Percentiles rank a stretch among this genome's conserved stretches.
phyloP scores from a whole-genome alignment of 208 protist genomes.

The Herpetomonas samuelpessoai region DNA sequence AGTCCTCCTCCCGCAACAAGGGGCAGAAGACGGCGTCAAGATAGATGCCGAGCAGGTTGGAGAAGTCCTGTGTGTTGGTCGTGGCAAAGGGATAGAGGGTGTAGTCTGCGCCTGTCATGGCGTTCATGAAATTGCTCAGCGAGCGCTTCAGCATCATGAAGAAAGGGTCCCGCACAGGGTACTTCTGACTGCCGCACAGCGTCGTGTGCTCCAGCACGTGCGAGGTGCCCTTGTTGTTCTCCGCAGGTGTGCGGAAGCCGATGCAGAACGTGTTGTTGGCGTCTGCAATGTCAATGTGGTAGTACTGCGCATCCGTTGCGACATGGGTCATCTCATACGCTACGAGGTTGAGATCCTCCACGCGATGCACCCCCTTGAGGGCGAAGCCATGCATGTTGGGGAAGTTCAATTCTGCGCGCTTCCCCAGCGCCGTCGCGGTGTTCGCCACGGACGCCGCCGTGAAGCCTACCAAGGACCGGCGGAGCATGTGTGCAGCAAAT shows the following conservation, averaged over 20 bases:
- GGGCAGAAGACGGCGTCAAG: constrained; percentile 92
- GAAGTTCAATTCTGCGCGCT: constrained; percentile 24
- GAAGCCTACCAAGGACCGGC: constrained; percentile 36
- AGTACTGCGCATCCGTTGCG: constrained; percentile 72
- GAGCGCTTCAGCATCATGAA: constrained; percentile 92
- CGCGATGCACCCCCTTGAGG: constrained; percentile 36
- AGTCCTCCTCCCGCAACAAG: constrained; percentile 87
- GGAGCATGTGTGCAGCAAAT: neutral
- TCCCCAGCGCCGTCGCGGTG: constrained; percentile 31
- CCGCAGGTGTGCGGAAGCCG: constrained; percentile 93
- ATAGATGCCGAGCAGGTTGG: constrained; percentile 93
- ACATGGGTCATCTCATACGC: constrained; percentile 78
- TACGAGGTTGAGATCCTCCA: constrained; percentile 78
- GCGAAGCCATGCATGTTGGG: constrained; percentile 68
- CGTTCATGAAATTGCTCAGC: constrained; percentile 92
- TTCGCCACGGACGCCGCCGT: constrained; percentile 33
- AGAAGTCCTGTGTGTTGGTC: constrained; percentile 90
- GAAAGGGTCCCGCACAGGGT: constrained; percentile 93
- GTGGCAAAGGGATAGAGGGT: constrained; percentile 94
- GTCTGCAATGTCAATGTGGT: constrained; percentile 94
- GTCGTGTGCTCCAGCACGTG: constrained; percentile 98
- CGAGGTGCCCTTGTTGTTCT: constrained; percentile 93
- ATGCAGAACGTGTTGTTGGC: constrained; percentile 97
- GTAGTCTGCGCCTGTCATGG: constrained; percentile 92
- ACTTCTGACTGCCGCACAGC: constrained; percentile 95